phyloP scores from a whole-genome alignment of 768 basidiomycete genomes.

The Lactarius quietus region DNA sequence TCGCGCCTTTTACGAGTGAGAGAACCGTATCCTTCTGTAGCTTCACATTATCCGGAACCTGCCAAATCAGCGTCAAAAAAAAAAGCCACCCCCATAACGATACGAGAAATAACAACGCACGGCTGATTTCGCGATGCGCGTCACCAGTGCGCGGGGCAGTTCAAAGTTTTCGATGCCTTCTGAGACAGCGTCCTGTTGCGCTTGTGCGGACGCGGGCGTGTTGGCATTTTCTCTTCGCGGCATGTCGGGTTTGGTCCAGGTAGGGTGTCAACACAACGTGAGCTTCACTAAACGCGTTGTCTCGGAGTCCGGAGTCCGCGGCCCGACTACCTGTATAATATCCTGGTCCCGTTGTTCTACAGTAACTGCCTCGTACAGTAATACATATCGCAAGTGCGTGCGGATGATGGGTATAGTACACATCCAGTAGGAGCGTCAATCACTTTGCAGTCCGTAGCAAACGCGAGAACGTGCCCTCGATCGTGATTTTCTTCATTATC shows the following conservation, averaged over 20 bases:
- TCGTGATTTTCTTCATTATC: slow-evolving; percentile 85
- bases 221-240: slow-evolving; percentile 62
- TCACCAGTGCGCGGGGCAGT: slow-evolving; percentile 77
- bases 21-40: slow-evolving; percentile 86
- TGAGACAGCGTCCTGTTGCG: slow-evolving; percentile 75
- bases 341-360: neutral
- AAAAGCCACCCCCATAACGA: neutral
- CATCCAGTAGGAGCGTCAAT: neutral
- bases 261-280: no score
- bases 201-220: slow-evolving; percentile 60
- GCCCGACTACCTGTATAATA: neutral
- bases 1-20: slow-evolving; percentile 83
- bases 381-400: slow-evolving; percentile 1
- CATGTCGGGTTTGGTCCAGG: slow-evolving; percentile 38
- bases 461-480: slow-evolving; percentile 71
- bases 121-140: slow-evolving; percentile 79
- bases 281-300: no score
- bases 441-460: slow-evolving; percentile 49
- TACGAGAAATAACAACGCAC: slow-evolving; percentile 42
- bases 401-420: neutral
- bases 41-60: slow-evolving; percentile 85
- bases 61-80: neutral
- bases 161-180: slow-evolving; percentile 90
- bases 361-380: neutral
- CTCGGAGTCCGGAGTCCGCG: neutral